phyloP scores from a whole-genome alignment of 768 basidiomycete species.

The Gyrodon lividus region DNA sequence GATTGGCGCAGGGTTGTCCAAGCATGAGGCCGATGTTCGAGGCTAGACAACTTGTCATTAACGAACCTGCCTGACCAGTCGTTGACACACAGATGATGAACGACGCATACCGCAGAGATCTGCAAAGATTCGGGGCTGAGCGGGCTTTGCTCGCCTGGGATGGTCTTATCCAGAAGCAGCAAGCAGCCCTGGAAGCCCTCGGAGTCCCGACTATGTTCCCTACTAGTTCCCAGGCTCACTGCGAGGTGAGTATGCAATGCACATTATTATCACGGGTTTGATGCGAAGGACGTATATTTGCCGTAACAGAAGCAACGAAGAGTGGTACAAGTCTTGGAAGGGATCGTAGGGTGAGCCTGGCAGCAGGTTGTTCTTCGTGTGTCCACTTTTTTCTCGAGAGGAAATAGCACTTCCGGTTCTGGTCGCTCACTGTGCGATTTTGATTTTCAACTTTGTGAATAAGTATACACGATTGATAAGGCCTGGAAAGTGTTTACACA shows the following conservation, averaged over 20 bases:
- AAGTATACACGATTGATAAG: no score
- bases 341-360: constrained; percentile 34
- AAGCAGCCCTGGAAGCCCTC: constrained; percentile 55
- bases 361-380: constrained; percentile 4
- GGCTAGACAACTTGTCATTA: constrained; percentile 5
- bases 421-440: no score
- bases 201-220: constrained; percentile 72
- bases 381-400: neutral
- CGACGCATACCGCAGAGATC: constrained; percentile 60
- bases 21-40: constrained; percentile 53
- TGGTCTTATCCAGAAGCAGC: constrained; percentile 68
- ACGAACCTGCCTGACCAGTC: constrained; percentile 12
- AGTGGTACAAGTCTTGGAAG: constrained; percentile 68
- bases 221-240: constrained; percentile 45
- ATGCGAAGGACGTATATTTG: constrained; percentile 1
- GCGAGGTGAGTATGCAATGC: constrained; percentile 48
- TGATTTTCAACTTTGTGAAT: no score
- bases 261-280: neutral
- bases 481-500: neutral
- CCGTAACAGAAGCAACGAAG: constrained; percentile 60
- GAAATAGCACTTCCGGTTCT: neutral
- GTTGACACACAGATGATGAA: constrained; percentile 56
- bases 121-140: constrained; percentile 67
- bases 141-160: constrained; percentile 76
- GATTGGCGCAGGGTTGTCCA: constrained; percentile 62